Conservation (phyloP, 177 flowering plant species). For the Vitis hybrid region DNA sequence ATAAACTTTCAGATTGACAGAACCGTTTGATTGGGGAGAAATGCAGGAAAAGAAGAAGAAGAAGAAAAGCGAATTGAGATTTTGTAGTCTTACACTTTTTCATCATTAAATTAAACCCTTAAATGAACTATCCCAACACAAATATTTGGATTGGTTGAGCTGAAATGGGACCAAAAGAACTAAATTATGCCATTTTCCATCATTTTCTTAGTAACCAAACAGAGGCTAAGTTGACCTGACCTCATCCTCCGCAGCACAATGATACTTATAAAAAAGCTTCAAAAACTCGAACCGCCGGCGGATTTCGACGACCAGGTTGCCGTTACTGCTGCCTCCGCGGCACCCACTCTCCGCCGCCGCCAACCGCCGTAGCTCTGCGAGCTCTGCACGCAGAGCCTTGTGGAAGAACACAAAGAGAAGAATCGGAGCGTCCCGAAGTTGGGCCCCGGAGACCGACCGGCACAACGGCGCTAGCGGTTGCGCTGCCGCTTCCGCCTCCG, state of each 20-base stretch:
- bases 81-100: no score
- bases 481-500: constrained; percentile 11
- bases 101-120: no score
- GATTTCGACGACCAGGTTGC: constrained; percentile 30
- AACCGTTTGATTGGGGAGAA: no score
- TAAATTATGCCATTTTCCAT: neutral
- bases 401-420: constrained; percentile 62
- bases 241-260: constrained; percentile 82
- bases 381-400: constrained; percentile 63
- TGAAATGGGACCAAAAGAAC: neutral
- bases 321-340: constrained; percentile 3
- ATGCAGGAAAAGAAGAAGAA: no score
- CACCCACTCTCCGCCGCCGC: constrained; percentile 28
- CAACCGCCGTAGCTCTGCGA: constrained; percentile 36
- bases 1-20: no score
- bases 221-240: constrained; percentile 25
- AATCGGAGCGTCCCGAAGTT: constrained; percentile 58
- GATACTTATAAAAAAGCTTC: constrained; percentile 57
- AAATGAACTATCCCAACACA: no score
- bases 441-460: constrained; percentile 15
- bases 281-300: constrained; percentile 52
- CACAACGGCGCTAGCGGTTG: constrained; percentile 7
- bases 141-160: no score
- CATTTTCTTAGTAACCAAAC: neutral
- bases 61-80: no score